Conservation (phyloP, 2,329 filamentous ascomycete genomes). For the Apiospora arundinis region DNA sequence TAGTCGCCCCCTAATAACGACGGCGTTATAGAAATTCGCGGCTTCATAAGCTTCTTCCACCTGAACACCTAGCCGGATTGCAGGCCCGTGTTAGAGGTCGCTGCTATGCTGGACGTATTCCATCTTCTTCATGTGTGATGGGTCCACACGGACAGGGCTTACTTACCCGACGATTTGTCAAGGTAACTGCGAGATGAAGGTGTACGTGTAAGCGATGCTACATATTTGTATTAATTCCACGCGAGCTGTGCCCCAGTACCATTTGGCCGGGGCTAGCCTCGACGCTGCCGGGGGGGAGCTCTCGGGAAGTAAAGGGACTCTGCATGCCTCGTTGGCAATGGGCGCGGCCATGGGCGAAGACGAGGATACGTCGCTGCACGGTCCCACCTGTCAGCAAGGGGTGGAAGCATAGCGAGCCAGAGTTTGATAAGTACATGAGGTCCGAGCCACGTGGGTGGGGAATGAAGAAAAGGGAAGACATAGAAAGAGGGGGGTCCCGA, state of each 20-base stretch:
- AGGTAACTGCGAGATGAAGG: constrained; percentile 43
- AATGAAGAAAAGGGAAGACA: background rate
- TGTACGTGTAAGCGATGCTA: constrained; percentile 20
- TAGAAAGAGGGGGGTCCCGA: background rate
- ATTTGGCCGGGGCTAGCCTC: constrained; percentile 9
- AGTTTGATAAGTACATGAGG: background rate
- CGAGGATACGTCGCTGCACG: constrained; percentile 19
- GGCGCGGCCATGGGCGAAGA: constrained; percentile 23
- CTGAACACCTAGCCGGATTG: constrained; percentile 54
- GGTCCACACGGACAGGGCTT: constrained; percentile 47
- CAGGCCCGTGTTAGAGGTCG: constrained; percentile 50
- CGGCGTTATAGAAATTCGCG: constrained; percentile 44
- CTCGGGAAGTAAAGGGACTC: constrained; percentile 16
- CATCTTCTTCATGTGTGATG: constrained; percentile 46
- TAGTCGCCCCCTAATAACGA: constrained; percentile 55
- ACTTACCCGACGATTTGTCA: constrained; percentile 45
- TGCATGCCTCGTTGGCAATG: constrained; percentile 25
- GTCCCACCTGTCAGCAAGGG: too few relatives aligned
- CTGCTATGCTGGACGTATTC: constrained; percentile 35
- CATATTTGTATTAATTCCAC: too few relatives aligned
- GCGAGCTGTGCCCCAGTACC: too few relatives aligned
- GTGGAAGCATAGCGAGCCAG: background rate
- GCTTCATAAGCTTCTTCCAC: constrained; percentile 46
- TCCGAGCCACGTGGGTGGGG: background rate
- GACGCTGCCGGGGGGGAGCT: constrained; percentile 19